phyloP scores from a whole-genome alignment of 306 rosid species.

The Chamaecrista fasciculata region DNA sequence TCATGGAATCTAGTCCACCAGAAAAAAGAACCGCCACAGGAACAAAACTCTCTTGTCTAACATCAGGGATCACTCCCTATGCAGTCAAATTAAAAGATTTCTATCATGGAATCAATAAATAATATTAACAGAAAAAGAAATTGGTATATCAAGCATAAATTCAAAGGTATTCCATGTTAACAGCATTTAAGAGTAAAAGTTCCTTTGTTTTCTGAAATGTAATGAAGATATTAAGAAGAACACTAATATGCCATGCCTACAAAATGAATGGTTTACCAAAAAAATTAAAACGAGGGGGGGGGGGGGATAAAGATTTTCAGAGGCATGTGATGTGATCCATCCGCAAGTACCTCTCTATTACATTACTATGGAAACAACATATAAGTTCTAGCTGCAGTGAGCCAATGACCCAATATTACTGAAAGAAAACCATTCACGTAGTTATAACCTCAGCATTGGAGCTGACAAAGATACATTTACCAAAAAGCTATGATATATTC shows the following conservation, averaged over 20 bases:
- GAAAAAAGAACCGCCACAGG: conserved; percentile 93
- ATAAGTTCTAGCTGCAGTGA: background rate
- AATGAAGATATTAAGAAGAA: background rate
- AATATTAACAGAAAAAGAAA: conserved; percentile 1
- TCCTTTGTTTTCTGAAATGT: background rate
- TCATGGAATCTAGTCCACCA: conserved; percentile 97
- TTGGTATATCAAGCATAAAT: conserved; percentile 7
- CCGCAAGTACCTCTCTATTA: background rate
- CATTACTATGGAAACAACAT: background rate
- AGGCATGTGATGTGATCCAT: background rate
- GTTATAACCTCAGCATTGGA: background rate
- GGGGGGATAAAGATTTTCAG: background rate
- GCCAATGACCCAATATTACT: background rate
- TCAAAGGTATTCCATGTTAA: conserved; percentile 11
- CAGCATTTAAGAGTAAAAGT: background rate
- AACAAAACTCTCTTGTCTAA: conserved; percentile 41
- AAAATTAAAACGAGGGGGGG: too few relatives aligned
- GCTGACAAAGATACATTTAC: background rate
- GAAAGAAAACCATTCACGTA: background rate
- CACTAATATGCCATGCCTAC: background rate
- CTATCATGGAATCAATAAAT: conserved; percentile 29
- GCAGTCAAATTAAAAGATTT: conserved; percentile 36
- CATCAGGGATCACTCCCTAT: conserved; percentile 53
- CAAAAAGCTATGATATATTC: conserved; percentile 18
- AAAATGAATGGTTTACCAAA: too few relatives aligned